phyloP scores from a whole-genome alignment of 2,329 filamentous ascomycete species.

The Cladophialophora chaetospira region DNA sequence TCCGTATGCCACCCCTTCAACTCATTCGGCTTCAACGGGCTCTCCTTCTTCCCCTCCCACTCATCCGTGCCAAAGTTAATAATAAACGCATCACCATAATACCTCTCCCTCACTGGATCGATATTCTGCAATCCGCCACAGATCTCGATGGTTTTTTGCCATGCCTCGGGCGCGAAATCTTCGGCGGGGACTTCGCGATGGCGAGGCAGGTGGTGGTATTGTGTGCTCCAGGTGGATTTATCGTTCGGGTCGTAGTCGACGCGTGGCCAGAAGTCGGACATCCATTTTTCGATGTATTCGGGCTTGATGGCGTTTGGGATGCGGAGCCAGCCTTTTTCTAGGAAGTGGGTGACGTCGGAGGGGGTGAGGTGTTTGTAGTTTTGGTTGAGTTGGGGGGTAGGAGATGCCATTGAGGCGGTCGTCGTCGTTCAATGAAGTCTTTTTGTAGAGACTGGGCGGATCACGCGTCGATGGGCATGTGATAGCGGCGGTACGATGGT shows the following conservation, averaged over 20 bases:
- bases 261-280: constrained; percentile 7
- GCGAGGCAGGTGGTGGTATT: constrained; percentile 5
- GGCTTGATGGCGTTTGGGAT: not conserved
- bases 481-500: not conserved
- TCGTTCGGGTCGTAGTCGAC: constrained; percentile 3
- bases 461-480: not conserved
- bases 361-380: constrained; percentile 10
- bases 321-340: constrained; percentile 10
- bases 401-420: constrained; percentile 2
- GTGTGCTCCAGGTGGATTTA: constrained; percentile 2
- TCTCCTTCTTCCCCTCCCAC: not conserved
- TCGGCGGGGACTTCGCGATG: constrained; percentile 11
- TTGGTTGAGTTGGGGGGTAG: not conserved
- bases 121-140: constrained; percentile 3
- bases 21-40: not conserved
- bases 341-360: constrained; percentile 2
- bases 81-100: constrained; percentile 7
- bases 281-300: constrained; percentile 12
- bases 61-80: constrained; percentile 10
- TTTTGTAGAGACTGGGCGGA: not conserved
- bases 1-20: constrained; percentile 10
- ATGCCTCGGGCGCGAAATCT: constrained; percentile 5
- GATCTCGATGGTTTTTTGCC: constrained; percentile 9
- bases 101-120: constrained; percentile 1
- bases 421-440: not conserved